Evolutionary conservation across 2,329 filamentous ascomycete genomes (phyloP).

Genomic region (Aspergillus quadricinctus): DNA sequence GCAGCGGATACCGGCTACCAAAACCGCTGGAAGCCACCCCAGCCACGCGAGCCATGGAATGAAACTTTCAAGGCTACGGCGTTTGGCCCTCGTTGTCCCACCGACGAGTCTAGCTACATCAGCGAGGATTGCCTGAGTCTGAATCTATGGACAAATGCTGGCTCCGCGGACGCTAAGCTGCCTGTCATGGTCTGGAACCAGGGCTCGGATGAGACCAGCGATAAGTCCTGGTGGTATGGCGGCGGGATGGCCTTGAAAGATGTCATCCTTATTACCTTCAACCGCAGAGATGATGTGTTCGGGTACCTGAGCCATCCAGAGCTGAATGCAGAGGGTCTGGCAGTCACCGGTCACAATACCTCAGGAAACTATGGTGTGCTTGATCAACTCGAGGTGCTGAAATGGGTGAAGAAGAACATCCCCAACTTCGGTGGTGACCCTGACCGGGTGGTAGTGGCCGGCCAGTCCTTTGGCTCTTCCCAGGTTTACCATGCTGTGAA

Average conservation of each 20-base stretch:
- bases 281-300: constrained; percentile 24
- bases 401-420: constrained; percentile 53
- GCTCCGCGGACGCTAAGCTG: constrained; percentile 16
- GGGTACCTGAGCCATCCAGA: constrained; percentile 25
- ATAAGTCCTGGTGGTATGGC: constrained; percentile 22
- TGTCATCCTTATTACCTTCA: constrained; percentile 27
- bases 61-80: constrained; percentile 18
- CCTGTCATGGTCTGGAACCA: constrained; percentile 30
- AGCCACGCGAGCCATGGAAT: constrained; percentile 18
- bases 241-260: constrained; percentile 27
- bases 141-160: constrained; percentile 28
- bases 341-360: constrained; percentile 19
- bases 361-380: constrained; percentile 39
- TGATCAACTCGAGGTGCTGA: constrained; percentile 51
- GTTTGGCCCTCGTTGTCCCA: constrained; percentile 22
- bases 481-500: constrained; percentile 29
- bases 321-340: constrained; percentile 20
- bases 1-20: constrained; percentile 24
- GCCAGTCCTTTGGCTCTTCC: constrained; percentile 28
- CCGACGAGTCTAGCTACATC: constrained; percentile 9
- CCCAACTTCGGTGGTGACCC: constrained; percentile 51
- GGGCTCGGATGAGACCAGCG: constrained; percentile 23
- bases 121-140: constrained; percentile 32
- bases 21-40: constrained; percentile 25
- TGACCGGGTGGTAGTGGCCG: constrained; percentile 43